phyloP scores from a whole-genome alignment of 305 asterid genomes.

The Coffea humblotiana region DNA sequence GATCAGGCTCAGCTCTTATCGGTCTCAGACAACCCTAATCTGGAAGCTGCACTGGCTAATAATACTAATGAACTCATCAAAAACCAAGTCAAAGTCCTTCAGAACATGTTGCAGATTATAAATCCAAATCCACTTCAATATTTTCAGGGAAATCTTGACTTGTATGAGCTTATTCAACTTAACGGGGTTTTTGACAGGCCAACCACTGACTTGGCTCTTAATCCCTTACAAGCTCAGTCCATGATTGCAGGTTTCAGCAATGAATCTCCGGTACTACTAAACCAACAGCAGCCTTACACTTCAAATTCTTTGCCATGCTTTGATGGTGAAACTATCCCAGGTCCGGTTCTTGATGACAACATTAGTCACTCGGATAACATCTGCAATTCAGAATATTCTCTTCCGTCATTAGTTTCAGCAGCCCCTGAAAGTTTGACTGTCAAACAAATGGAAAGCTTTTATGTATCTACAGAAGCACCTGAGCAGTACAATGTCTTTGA shows the following conservation, averaged over 20 bases:
- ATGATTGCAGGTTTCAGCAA: conserved; percentile 1
- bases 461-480: neutral
- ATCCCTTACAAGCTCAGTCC: conserved; percentile 1
- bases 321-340: conserved; percentile 11
- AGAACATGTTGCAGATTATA: conserved; percentile 13
- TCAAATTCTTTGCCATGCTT: conserved; percentile 11
- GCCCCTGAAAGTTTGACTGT: conserved; percentile 18
- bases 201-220: neutral
- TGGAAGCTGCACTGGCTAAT: conserved; percentile 7
- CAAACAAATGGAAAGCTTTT: neutral
- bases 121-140: conserved; percentile 16
- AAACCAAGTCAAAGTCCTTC: neutral
- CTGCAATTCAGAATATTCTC: conserved; percentile 9
- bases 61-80: conserved; percentile 15
- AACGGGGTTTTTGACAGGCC: neutral
- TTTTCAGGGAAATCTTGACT: neutral
- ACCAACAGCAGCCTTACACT: conserved; percentile 1
- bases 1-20: conserved; percentile 9
- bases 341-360: neutral
- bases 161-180: neutral
- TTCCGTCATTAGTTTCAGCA: conserved; percentile 21
- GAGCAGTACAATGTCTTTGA: conserved; percentile 10
- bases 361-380: neutral
- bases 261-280: neutral
- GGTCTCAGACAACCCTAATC: neutral